Percentiles rank a stretch among this genome's conserved stretches.
These are phyloP conservation scores for Botrytis hyacinthi DNA, from an alignment of 2,329 filamentous ascomycete genomes.

Conservation along the genomic window DNA sequence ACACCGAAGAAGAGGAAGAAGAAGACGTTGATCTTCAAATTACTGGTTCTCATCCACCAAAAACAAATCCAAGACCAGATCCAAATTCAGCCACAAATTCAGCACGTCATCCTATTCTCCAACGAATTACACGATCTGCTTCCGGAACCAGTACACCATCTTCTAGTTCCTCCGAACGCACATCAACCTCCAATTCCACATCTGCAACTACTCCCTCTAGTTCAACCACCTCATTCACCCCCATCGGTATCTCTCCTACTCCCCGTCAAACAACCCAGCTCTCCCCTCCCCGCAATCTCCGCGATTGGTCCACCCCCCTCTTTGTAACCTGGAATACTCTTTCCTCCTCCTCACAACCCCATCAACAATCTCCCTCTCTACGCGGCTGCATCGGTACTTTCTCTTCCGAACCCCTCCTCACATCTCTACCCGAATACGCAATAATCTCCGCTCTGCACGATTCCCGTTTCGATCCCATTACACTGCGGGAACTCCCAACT, in stretches of 20 bases:
- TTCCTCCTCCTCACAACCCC: conserved; percentile 42
- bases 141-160: conserved; percentile 14
- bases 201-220: conserved; percentile 46
- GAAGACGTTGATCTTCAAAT: not conserved
- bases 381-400: conserved; percentile 98
- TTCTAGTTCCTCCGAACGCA: conserved; percentile 14
- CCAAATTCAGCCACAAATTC: not conserved
- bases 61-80: conserved; percentile 2
- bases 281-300: conserved; percentile 32
- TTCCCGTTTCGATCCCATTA: conserved; percentile 40
- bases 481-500: conserved; percentile 47
- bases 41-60: not conserved
- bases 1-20: conserved; percentile 41
- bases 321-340: conserved; percentile 88
- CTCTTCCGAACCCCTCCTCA: conserved; percentile 68
- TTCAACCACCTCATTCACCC: conserved; percentile 40
- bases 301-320: conserved; percentile 60
- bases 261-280: conserved; percentile 30
- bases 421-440: conserved; percentile 76
- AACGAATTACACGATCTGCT: conserved; percentile 24
- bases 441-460: conserved; percentile 72
- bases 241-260: conserved; percentile 27
- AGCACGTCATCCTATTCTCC: conserved; percentile 25
- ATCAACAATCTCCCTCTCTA: conserved; percentile 49
- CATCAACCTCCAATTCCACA: conserved; percentile 32